Conservation (phyloP, 371 early-diverging fungal species). For the Apophysomyces ossiformis region DNA sequence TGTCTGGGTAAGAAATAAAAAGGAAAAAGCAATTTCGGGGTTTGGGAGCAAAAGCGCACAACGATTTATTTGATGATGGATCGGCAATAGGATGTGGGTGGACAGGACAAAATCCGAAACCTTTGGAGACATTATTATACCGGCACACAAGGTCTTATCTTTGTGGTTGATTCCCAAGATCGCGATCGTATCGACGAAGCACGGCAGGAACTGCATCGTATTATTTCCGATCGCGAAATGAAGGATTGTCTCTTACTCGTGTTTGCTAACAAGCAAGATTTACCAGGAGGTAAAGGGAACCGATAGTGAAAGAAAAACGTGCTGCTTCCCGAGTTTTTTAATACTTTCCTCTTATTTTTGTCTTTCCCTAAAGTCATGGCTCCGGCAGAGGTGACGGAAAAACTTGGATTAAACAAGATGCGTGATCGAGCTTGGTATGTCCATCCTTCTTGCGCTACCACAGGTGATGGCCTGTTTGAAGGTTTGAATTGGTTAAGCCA, state of each 20-base stretch:
- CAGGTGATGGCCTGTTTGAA: conserved; percentile 88
- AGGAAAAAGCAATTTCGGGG: not conserved
- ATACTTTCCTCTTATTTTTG: too few relatives aligned
- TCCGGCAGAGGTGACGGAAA: conserved; percentile 81
- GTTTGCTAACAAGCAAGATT: conserved; percentile 90
- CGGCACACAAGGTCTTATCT: conserved; percentile 86
- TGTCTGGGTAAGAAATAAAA: conserved; percentile 62
- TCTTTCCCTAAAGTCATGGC: conserved; percentile 57
- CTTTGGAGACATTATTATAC: conserved; percentile 91
- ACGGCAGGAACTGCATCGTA: conserved; percentile 79
- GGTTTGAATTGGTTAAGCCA: conserved; percentile 90
- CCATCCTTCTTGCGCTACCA: conserved; percentile 85
- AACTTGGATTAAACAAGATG: conserved; percentile 76
- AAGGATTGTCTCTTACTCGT: conserved; percentile 79
- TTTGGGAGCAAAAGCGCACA: not conserved
- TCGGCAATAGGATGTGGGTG: conserved; percentile 80
- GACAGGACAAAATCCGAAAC: conserved; percentile 89
- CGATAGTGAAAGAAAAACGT: too few relatives aligned
- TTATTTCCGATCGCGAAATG: conserved; percentile 85
- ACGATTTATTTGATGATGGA: not conserved
- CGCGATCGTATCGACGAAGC: conserved; percentile 86
- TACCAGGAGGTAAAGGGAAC: conserved; percentile 49
- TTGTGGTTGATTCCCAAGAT: conserved; percentile 88
- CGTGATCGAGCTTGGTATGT: conserved; percentile 85
- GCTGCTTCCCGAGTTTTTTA: too few relatives aligned